Conservation (phyloP, 139 green algal species). For the Chlorella sp. region DNA sequence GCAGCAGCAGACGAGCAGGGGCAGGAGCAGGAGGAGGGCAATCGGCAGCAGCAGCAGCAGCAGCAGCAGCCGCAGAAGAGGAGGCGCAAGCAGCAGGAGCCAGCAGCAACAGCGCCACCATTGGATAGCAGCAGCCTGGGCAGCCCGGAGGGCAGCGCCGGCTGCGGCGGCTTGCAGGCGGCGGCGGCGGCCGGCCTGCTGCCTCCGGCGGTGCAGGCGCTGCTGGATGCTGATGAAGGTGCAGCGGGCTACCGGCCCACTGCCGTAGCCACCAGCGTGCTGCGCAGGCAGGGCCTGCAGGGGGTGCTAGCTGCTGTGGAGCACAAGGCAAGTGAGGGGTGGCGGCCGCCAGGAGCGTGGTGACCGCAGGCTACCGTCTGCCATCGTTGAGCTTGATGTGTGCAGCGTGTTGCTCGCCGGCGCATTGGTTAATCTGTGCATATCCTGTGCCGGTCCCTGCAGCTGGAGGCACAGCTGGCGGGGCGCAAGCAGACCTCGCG, state of each 20-base stretch:
- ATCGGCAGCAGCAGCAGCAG: neutral
- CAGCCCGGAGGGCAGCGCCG: neutral
- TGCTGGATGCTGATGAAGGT: neutral
- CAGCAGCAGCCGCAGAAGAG: neutral
- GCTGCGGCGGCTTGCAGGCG: neutral
- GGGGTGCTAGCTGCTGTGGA: neutral
- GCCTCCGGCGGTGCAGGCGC: neutral
- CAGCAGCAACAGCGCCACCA: neutral
- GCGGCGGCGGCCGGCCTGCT: neutral
- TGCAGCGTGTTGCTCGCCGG: too few relatives aligned
- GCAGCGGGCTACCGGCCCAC: neutral
- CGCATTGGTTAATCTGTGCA: too few relatives aligned
- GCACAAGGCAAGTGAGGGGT: neutral
- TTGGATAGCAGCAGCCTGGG: neutral
- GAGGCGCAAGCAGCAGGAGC: neutral
- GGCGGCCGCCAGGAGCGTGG: neutral
- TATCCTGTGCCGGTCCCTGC: neutral
- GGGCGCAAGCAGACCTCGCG: neutral
- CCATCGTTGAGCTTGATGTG: too few relatives aligned
- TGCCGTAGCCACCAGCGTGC: slow-evolving; percentile 14
- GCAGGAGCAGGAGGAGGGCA: too few relatives aligned
- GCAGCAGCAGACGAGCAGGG: neutral
- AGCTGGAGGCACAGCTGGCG: neutral
- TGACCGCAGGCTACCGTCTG: too few relatives aligned
- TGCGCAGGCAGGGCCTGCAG: neutral